Base-by-base conservation (phyloP, 225 moss, liverwort and hornwort genomes). In the Anthoceros angustus region DNA sequence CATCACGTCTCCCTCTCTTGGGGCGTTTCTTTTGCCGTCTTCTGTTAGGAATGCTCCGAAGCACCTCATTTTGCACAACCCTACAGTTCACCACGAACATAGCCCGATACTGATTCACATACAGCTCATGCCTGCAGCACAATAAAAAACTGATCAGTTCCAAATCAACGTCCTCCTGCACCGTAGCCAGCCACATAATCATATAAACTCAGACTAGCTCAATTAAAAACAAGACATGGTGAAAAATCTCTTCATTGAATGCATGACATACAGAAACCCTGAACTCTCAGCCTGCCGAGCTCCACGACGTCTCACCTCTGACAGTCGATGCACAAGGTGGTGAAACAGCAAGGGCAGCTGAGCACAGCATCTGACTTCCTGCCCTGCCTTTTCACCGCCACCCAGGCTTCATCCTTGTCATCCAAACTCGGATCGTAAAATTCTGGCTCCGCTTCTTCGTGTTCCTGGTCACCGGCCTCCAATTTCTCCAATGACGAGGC, bases 321-420 rank as follows among this genome's bases (percentile, higher is more conserved):
- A 50, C 88, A 90, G 62, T 95, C 94, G 23, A 95, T 86, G 76
- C 85, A 90, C 48, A 95, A 87, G 14, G 80, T 86, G 39, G 87
- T 82, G 70, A 95, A 83, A 64, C 94, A 90, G 25, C 86, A 80
- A 69, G 94, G 86, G 78, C 94, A 95, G 50, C 77, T 83, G 25
- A 95, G 85, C 63, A 95, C 76, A 7, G 84, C 90, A 66, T 95
- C 94, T 2, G 94, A 90, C 66, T 88, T 87, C 67, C 94, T 86
- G 21, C 88, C 90, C 70, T 86, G 86, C 38, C 94, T 83, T 68
- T 85, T 83, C 70, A 71, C 69, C 16, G 62, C 72, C 16, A 80
- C 90, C 94, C 94, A 95, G 42, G 67, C 79, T 63, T 95, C 90
- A 71, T 95, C 82, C 43, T 67, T 69, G 63, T 83, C 84, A 60